Evolutionary conservation across 2,329 filamentous ascomycete species (phyloP).

Genomic region (Alternaria burnsii): DNA sequence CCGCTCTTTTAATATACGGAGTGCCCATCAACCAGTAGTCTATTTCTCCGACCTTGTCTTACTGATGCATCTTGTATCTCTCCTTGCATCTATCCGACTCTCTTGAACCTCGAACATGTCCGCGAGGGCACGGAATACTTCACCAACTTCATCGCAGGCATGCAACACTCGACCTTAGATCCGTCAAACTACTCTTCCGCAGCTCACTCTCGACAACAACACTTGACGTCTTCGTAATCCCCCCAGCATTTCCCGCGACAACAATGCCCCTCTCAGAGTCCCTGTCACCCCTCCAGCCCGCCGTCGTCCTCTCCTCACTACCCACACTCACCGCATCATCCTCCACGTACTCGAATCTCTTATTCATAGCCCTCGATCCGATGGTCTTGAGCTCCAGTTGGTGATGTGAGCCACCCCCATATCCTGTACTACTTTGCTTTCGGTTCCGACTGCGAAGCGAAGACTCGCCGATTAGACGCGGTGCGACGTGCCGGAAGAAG

Average conservation of each 20-base stretch:
- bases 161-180: not conserved
- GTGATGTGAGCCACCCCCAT: not conserved
- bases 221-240: constrained; percentile 5
- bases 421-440: constrained; percentile 3
- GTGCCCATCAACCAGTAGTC: no score
- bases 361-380: constrained; percentile 6
- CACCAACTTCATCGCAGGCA: not conserved
- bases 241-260: not conserved
- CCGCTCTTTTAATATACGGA: no score
- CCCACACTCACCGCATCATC: constrained; percentile 19
- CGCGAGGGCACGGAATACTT: no score
- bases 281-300: not conserved
- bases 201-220: constrained; percentile 4
- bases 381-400: constrained; percentile 18
- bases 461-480: constrained; percentile 26
- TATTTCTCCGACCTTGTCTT: no score
- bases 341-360: constrained; percentile 11
- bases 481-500: constrained; percentile 52
- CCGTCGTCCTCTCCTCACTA: constrained; percentile 16
- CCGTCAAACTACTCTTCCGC: no score
- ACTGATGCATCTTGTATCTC: no score
- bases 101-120: no score
- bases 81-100: no score
- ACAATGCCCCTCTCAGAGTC: not conserved
- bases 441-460: constrained; percentile 14